These are phyloP conservation scores for Candida sp. DNA, from an alignment of 1,139 yeast species.

Conservation along the genomic window DNA sequence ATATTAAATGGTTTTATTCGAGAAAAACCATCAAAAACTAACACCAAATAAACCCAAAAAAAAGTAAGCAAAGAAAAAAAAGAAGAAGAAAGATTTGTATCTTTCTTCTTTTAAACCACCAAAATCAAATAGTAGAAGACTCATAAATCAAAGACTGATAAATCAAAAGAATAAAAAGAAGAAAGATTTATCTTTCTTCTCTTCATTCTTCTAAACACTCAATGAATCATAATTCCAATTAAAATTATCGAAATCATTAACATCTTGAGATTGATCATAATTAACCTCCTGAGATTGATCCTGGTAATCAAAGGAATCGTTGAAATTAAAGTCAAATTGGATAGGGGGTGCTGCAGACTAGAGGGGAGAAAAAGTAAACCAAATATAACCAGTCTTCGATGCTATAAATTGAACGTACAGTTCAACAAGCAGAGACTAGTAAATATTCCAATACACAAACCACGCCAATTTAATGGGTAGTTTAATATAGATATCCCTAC, in stretches of 20 bases:
- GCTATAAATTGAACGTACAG: conserved; percentile 1
- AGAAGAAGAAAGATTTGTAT: not conserved
- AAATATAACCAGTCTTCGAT: not conserved
- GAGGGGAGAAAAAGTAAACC: not conserved
- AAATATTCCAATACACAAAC: not conserved
- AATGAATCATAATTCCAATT: not conserved
- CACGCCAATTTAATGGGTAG: not conserved
- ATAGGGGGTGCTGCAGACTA: conserved; percentile 3
- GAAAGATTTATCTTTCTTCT: not conserved
- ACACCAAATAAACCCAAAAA: not conserved
- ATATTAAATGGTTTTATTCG: not conserved
- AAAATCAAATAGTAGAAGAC: no score
- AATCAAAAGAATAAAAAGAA: not conserved
- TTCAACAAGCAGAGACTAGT: conserved; percentile 3
- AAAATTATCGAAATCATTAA: not conserved
- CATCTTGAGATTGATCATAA: not conserved
- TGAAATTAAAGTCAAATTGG: conserved; percentile 1
- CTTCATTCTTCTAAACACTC: not conserved
- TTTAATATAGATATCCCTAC: not conserved
- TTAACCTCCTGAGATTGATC: no score
- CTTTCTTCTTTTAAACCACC: no score
- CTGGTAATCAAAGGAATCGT: not conserved
- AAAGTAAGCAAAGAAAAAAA: not conserved
- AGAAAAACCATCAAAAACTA: not conserved
- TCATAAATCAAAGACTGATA: no score